Evolutionary conservation across 352 stramenopile species (phyloP).

Genomic region (Thraustochytrium striatum): DNA sequence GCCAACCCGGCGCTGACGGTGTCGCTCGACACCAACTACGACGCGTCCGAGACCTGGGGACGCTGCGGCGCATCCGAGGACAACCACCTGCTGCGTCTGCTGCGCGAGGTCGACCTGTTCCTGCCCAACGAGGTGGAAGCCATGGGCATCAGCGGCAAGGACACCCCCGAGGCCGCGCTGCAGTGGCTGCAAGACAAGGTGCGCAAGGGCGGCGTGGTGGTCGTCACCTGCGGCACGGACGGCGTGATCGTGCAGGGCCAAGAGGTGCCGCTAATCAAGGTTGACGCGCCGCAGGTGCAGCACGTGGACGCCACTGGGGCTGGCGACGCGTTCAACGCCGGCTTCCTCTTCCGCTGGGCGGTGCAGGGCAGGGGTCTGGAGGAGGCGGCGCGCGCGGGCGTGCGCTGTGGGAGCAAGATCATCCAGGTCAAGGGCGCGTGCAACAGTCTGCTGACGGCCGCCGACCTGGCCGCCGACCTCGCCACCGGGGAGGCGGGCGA

Average conservation of each 20-base stretch:
- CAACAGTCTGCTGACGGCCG: not conserved
- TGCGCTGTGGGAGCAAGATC: no score
- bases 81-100: conserved; percentile 9
- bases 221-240: conserved; percentile 9
- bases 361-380: not conserved
- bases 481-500: not conserved
- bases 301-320: conserved; percentile 74
- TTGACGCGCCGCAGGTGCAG: conserved; percentile 22
- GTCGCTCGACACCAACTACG: conserved; percentile 76
- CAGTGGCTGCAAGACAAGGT: not conserved
- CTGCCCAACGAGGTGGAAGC: conserved; percentile 75
- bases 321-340: conserved; percentile 76
- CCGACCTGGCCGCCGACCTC: not conserved
- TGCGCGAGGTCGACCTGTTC: conserved; percentile 64
- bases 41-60: conserved; percentile 65
- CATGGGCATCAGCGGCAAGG: conserved; percentile 58
- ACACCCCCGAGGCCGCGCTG: not conserved
- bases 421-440: not conserved
- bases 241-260: conserved; percentile 57
- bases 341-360: conserved; percentile 58
- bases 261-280: not conserved
- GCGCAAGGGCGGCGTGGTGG: not conserved
- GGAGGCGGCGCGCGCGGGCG: not conserved
- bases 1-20: conserved; percentile 65
- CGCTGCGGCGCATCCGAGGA: conserved; percentile 40